Conservation (phyloP, 2,329 filamentous ascomycete genomes). For the Ceratocystis albifundus region DNA sequence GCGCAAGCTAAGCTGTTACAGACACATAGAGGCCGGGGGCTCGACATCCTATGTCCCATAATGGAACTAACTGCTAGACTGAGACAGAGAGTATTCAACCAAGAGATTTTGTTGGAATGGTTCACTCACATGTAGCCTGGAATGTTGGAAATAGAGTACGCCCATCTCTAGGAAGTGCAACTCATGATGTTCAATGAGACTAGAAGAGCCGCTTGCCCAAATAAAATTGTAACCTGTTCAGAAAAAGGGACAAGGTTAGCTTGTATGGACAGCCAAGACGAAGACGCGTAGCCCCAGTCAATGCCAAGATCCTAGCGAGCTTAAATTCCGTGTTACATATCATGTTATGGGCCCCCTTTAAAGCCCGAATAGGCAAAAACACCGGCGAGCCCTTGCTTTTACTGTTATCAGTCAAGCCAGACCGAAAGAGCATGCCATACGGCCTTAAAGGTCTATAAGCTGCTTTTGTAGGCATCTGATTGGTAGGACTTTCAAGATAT, state of each 20-base stretch:
- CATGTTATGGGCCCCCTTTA: background rate
- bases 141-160: too few species aligned
- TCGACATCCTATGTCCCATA: too few species aligned
- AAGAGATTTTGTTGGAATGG: too few species aligned
- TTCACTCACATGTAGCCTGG: too few species aligned
- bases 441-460: too few species aligned
- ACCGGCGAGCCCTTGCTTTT: background rate
- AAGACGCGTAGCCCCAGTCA: background rate
- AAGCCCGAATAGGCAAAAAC: background rate
- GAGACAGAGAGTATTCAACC: too few species aligned
- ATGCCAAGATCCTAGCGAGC: slow-evolving; percentile 5
- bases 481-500: too few species aligned
- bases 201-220: background rate
- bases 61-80: too few species aligned
- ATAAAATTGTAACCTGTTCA: background rate
- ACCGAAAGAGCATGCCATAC: too few species aligned
- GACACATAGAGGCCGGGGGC: background rate
- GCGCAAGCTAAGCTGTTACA: background rate
- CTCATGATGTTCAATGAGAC: background rate
- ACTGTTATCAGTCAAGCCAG: too few species aligned
- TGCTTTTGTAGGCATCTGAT: too few species aligned
- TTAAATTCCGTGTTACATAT: slow-evolving; percentile 1
- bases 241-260: background rate
- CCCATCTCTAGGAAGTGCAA: too few species aligned
- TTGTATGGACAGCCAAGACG: background rate